Conservation (phyloP, 1,284 basidiomycete genomes). For the Ganoderma leucocontextum region DNA sequence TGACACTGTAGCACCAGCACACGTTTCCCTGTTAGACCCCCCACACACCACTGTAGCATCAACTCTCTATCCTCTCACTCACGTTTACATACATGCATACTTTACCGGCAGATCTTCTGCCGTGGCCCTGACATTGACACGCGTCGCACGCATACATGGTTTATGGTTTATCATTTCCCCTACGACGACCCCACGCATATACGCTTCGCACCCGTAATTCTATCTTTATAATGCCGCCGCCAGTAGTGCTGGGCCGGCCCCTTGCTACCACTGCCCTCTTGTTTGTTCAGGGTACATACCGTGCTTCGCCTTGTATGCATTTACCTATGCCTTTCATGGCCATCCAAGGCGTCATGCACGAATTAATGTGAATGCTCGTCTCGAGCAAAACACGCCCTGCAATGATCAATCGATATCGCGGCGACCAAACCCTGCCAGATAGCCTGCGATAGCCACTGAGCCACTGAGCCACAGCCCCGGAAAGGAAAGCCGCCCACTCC, state of each 20-base stretch:
- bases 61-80: constrained; percentile 12
- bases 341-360: background rate
- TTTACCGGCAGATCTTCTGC: no score
- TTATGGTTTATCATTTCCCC: background rate
- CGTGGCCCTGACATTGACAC: background rate
- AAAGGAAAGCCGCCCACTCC: background rate
- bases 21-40: constrained; percentile 14
- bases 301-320: background rate
- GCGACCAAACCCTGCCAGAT: background rate
- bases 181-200: background rate
- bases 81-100: background rate
- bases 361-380: constrained; percentile 8
- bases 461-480: background rate
- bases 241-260: constrained; percentile 18
- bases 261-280: background rate
- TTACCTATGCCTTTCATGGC: background rate
- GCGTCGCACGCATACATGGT: background rate
- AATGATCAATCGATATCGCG: no score
- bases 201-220: constrained; percentile 30
- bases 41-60: constrained; percentile 29
- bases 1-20: constrained; percentile 37
- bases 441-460: background rate
- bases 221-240: constrained; percentile 28
- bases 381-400: constrained; percentile 5
- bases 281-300: constrained; percentile 1